Evolutionary conservation across 768 basidiomycete genomes (phyloP).

Genomic region (Coprinellus micaceus): DNA sequence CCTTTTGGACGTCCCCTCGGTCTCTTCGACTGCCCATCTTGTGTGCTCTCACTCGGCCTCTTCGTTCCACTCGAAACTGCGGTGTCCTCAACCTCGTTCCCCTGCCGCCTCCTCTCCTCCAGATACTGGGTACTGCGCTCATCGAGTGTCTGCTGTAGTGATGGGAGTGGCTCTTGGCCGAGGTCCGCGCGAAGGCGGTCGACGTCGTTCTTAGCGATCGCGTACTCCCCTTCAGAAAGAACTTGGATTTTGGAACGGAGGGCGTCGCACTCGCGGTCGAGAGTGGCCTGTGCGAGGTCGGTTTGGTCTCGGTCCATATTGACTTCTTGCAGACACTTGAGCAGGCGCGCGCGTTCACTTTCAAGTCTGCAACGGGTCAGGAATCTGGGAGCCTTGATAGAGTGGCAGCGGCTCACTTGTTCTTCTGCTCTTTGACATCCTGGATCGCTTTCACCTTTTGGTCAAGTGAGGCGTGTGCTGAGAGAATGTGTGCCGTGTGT

Average conservation of each 20-base stretch:
- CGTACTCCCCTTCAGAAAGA: constrained; percentile 75
- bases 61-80: constrained; percentile 16
- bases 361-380: constrained; percentile 50
- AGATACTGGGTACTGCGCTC: constrained; percentile 60
- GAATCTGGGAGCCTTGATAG: background rate
- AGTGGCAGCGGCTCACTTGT: constrained; percentile 50
- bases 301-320: constrained; percentile 12
- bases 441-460: constrained; percentile 76
- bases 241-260: constrained; percentile 61
- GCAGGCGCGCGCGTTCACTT: constrained; percentile 66
- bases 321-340: constrained; percentile 70
- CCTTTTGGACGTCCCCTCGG: constrained; percentile 68
- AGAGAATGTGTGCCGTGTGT: constrained; percentile 83
- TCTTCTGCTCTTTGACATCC: constrained; percentile 80
- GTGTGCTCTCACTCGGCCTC: constrained; percentile 23
- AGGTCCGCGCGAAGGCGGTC: constrained; percentile 73
- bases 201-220: constrained; percentile 69
- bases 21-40: constrained; percentile 37
- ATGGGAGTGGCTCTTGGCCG: constrained; percentile 70
- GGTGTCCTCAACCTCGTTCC: constrained; percentile 27
- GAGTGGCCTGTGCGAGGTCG: constrained; percentile 55
- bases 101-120: constrained; percentile 57
- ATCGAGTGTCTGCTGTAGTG: constrained; percentile 67
- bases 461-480: constrained; percentile 76
- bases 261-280: constrained; percentile 70